Percentiles rank a stretch among this genome's conserved stretches.
These are phyloP conservation scores for Aschersonia sp. DNA, from an alignment of 2,329 filamentous ascomycete genomes.

Conservation along the genomic window DNA sequence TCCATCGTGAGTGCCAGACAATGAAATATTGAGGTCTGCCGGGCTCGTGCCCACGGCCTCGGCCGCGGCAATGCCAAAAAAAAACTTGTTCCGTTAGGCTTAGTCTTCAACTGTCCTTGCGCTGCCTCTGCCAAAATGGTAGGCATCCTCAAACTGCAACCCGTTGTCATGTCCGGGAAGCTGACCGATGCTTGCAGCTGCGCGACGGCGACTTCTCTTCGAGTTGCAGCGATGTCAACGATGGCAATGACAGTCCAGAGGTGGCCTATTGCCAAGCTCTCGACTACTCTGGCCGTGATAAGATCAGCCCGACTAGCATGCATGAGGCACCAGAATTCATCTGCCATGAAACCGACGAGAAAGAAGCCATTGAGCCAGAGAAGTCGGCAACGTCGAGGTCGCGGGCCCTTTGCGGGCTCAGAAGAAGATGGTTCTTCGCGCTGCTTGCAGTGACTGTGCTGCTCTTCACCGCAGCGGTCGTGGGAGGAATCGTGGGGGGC, in stretches of 20 bases:
- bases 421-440: background rate
- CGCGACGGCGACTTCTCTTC: background rate
- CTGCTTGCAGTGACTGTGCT: background rate
- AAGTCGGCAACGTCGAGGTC: background rate
- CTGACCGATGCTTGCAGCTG: background rate
- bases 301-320: background rate
- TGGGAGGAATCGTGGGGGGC: background rate
- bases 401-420: background rate
- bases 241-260: background rate
- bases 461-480: background rate
- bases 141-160: too few species aligned
- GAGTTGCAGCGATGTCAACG: background rate
- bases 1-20: too few species aligned
- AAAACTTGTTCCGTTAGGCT: too few species aligned
- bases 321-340: background rate
- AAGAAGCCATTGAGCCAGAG: background rate
- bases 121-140: too few species aligned
- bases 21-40: too few species aligned
- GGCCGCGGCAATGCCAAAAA: too few species aligned
- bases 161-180: too few species aligned
- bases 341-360: background rate
- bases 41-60: too few species aligned
- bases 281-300: slow-evolving; percentile 1
- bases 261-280: background rate
- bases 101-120: too few species aligned